phyloP scores from a whole-genome alignment of 2,329 filamentous ascomycete genomes.

The Trichoderma guizhouense region DNA sequence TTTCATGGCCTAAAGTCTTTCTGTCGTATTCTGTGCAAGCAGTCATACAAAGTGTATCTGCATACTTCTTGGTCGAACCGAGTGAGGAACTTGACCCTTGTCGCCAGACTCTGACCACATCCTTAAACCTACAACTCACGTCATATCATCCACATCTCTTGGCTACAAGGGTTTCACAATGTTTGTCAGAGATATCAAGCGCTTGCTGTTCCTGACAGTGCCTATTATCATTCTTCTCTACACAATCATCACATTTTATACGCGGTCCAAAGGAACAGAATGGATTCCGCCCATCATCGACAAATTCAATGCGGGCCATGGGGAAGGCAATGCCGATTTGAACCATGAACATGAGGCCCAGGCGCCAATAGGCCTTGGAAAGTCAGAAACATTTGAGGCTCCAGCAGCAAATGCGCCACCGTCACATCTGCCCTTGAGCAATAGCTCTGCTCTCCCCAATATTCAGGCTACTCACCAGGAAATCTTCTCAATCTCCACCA shows the following conservation, averaged over 20 bases:
- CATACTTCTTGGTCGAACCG: not conserved
- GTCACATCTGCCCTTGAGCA: not conserved
- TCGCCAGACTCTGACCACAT: not conserved
- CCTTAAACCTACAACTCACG: not conserved
- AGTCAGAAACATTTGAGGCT: not conserved
- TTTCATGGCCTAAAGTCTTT: not conserved
- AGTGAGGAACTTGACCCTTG: not conserved
- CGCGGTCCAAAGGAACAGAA: not conserved
- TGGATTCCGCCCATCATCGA: constrained; percentile 3
- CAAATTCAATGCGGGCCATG: not conserved
- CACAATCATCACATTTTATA: constrained; percentile 26
- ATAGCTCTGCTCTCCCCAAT: not conserved
- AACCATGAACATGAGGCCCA: not conserved
- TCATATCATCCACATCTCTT: not conserved
- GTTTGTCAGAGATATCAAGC: constrained; percentile 33
- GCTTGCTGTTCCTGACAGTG: constrained; percentile 30
- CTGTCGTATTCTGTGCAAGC: not conserved
- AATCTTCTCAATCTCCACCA: constrained; percentile 46
- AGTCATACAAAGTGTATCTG: not conserved
- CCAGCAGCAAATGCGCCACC: not conserved
- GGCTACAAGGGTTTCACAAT: constrained; percentile 24
- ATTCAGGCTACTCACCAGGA: constrained; percentile 30
- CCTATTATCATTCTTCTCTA: constrained; percentile 32
- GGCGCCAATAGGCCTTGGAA: not conserved
- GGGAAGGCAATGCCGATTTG: not conserved